These are phyloP conservation scores for Colletotrichum tropicicola DNA, from an alignment of 2,329 filamentous ascomycete genomes.

Conservation along the genomic window DNA sequence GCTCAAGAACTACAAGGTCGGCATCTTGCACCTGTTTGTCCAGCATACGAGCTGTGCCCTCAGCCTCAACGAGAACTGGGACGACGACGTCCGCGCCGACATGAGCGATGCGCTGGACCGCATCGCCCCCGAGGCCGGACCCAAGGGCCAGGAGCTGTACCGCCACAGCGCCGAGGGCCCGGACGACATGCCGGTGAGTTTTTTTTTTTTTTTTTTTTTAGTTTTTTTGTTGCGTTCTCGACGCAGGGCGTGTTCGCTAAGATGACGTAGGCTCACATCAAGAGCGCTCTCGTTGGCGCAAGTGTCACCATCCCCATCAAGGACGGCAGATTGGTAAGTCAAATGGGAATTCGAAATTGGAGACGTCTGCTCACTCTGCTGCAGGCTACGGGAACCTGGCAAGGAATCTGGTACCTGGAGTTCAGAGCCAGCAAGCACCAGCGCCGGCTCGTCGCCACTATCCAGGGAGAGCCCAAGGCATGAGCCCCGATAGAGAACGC, in stretches of 20 bases:
- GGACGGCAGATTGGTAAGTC: conserved; percentile 77
- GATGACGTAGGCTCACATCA: conserved; percentile 81
- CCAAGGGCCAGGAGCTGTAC: conserved; percentile 78
- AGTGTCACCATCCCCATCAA: conserved; percentile 92
- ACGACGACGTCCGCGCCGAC: conserved; percentile 84
- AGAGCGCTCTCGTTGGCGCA: conserved; percentile 87
- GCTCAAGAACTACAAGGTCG: conserved; percentile 83
- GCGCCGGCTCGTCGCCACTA: conserved; percentile 88
- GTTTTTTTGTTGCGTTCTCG: neutral
- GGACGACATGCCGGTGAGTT: conserved; percentile 89
- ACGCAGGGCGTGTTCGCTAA: neutral
- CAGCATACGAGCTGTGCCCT: conserved; percentile 96
- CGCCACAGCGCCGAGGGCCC: conserved; percentile 85
- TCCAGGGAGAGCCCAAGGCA: conserved; percentile 81
- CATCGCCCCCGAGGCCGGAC: conserved; percentile 82
- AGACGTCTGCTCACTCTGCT: neutral
- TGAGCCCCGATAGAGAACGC: conserved; percentile 29
- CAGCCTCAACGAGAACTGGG: conserved; percentile 92
- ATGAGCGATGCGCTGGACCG: conserved; percentile 95
- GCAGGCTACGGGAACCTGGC: conserved; percentile 75
- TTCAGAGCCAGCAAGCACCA: conserved; percentile 81
- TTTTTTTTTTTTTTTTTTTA: neutral
- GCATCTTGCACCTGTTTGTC: conserved; percentile 87
- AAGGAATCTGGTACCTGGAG: conserved; percentile 94
- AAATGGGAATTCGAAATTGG: neutral